A percentile compares a stretch with the other conserved stretches of the same genome.
These are phyloP conservation scores for Brasilioporus rufonigricans DNA, from an alignment of 768 basidiomycete species.

Conservation along the genomic window DNA sequence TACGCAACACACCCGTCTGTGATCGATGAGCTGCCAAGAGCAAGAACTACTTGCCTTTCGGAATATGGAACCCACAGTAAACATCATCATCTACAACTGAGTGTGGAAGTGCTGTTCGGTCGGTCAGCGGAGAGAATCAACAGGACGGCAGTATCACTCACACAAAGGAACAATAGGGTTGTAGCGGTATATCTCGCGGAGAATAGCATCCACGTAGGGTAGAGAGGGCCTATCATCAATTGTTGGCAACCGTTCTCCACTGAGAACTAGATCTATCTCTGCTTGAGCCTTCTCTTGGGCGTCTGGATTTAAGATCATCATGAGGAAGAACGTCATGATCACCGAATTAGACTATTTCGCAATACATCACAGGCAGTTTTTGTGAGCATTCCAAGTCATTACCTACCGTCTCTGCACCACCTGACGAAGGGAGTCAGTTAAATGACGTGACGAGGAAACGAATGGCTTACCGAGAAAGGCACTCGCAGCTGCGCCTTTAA, in stretches of 20 bases:
- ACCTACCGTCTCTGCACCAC: not conserved
- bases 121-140: not conserved
- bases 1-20: not conserved
- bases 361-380: not conserved
- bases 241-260: too few species aligned
- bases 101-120: not conserved
- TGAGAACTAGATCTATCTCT: not conserved
- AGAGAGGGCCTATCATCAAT: not conserved
- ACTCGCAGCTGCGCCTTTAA: not conserved
- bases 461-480: not conserved
- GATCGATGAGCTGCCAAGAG: too few species aligned
- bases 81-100: not conserved
- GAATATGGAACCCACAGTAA: not conserved
- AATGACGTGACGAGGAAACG: not conserved
- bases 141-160: not conserved
- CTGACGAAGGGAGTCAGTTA: not conserved
- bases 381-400: too few species aligned
- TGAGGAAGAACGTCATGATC: not conserved
- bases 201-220: not conserved
- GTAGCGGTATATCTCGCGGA: not conserved
- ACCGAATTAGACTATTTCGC: not conserved
- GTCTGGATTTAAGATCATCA: not conserved
- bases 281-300: not conserved
- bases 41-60: not conserved
- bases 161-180: slow-evolving; percentile 6